These are phyloP conservation scores for Cicer judaicum DNA, from an alignment of 306 rosid genomes.

Conservation along the genomic window DNA sequence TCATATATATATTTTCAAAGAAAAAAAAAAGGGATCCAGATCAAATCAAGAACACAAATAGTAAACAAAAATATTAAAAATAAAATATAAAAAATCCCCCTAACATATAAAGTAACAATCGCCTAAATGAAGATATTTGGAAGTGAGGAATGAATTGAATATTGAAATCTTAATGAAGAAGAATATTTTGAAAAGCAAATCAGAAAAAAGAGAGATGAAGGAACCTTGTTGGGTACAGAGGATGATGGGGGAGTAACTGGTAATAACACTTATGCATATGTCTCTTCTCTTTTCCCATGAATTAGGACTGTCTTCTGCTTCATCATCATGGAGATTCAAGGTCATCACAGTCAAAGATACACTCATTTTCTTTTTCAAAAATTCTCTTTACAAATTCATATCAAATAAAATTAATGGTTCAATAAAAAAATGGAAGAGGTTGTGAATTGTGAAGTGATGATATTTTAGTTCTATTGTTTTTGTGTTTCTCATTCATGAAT, in stretches of 20 bases:
- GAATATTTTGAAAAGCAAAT: conserved; percentile 44
- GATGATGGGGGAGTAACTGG: conserved; percentile 82
- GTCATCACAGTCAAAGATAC: conserved; percentile 90
- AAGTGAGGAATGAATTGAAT: conserved; percentile 16
- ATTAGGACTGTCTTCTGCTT: conserved; percentile 80
- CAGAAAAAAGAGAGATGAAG: conserved; percentile 35
- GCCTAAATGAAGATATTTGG: too few species aligned
- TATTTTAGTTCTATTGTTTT: conserved; percentile 6
- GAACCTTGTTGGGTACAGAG: conserved; percentile 95
- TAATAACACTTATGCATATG: conserved; percentile 80
- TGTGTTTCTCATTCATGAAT: conserved; percentile 7
- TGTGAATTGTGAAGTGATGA: background rate
- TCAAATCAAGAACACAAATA: conserved; percentile 36
- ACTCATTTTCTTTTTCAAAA: conserved; percentile 63
- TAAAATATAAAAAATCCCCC: background rate
- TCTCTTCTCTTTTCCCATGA: conserved; percentile 97
- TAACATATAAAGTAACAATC: too few species aligned
- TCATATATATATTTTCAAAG: background rate
- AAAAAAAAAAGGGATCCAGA: conserved; percentile 18
- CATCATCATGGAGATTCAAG: conserved; percentile 95
- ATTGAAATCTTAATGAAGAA: conserved; percentile 38
- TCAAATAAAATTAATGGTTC: conserved; percentile 27
- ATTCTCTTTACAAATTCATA: conserved; percentile 48
- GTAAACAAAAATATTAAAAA: conserved; percentile 25
- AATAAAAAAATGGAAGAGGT: conserved; percentile 33